Evolutionary conservation across 192 early-diverging fungal genomes (phyloP), one percentile per base, ranked within the genome.

Genomic region (Cladochytrium replicatum): DNA sequence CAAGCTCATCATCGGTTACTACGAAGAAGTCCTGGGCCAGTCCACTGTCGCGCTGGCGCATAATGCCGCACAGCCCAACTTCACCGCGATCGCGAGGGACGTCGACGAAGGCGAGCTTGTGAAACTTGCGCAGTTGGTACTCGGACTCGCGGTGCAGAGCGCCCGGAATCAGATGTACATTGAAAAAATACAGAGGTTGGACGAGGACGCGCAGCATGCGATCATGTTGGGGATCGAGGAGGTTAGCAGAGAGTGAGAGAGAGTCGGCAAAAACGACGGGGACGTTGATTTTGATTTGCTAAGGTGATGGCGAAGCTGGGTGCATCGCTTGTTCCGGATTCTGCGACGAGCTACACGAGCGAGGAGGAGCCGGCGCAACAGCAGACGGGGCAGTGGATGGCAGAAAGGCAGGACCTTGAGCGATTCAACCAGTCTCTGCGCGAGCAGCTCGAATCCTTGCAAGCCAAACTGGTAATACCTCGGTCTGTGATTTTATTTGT

Each of bases 151-250:
- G 6, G 93, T 99, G 6, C 85, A 87, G 57, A 87, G 83, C 61
- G 76, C 82, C 32, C 63, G 81, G 37, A 99, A 97, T 58, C 78
- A 87, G 51, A 57, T 61, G 8, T 89, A 88, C 53, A 88, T 99
- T 50, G 72, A 72, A 54, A 83, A 78, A 58, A 93, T 96, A 57
- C 88, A 89, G 71, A 63, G 58, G 11, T 60, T 97, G 27, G 66
- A 61, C 27, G 72, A 75, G 50, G 67, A 72, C 9, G 72, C 71
- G 24, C 95, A 99, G 64, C 80, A 83, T 63, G 72, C 75, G 3
- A 58, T 98, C 48, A 98, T 98, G 95, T 66, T 89, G 2, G 78
- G 81, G 6, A 87, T 99, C 46, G 95, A 97, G 63, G 68, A 72
- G 57, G 85, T 88, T 64, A 27, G 60, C 5, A 24, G 37, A 22